phyloP scores from a whole-genome alignment of 768 basidiomycete genomes.

The Suillus tomentosus region DNA sequence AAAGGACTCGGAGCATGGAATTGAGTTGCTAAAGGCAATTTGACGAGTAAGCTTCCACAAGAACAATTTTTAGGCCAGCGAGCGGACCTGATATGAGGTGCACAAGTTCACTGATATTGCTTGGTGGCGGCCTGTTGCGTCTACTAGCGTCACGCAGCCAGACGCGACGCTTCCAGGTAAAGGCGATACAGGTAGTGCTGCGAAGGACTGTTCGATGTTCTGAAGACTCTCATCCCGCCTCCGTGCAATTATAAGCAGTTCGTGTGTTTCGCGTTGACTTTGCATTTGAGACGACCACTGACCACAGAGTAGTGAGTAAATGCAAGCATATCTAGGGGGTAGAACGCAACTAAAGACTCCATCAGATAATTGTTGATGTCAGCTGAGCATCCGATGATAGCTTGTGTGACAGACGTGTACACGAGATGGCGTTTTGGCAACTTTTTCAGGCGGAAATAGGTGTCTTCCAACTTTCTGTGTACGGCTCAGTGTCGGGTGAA shows the following conservation, averaged over 20 bases:
- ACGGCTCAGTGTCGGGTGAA: background rate
- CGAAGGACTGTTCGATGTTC: background rate
- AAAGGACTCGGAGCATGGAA: slow-evolving; percentile 19
- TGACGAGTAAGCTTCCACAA: background rate
- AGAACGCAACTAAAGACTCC: background rate
- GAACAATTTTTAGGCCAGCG: background rate
- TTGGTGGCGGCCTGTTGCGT: slow-evolving; percentile 17
- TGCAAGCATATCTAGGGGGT: background rate
- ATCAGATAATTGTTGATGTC: background rate
- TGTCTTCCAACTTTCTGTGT: background rate
- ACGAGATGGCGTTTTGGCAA: background rate
- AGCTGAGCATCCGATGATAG: background rate
- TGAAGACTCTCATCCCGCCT: slow-evolving; percentile 13
- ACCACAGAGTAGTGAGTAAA: background rate
- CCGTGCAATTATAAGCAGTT: background rate
- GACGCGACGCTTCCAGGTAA: background rate
- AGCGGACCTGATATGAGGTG: slow-evolving; percentile 23
- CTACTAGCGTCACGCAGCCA: background rate
- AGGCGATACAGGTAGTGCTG: no score
- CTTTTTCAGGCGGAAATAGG: background rate
- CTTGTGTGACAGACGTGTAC: background rate
- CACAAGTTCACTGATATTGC: slow-evolving; percentile 29
- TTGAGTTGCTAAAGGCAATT: background rate
- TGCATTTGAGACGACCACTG: background rate
- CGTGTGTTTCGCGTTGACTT: background rate